Percentiles rank a stretch among this genome's conserved stretches.
These are phyloP conservation scores for Dothideomycetes sp. DNA, from an alignment of 2,329 filamentous ascomycete species.

Conservation along the genomic window DNA sequence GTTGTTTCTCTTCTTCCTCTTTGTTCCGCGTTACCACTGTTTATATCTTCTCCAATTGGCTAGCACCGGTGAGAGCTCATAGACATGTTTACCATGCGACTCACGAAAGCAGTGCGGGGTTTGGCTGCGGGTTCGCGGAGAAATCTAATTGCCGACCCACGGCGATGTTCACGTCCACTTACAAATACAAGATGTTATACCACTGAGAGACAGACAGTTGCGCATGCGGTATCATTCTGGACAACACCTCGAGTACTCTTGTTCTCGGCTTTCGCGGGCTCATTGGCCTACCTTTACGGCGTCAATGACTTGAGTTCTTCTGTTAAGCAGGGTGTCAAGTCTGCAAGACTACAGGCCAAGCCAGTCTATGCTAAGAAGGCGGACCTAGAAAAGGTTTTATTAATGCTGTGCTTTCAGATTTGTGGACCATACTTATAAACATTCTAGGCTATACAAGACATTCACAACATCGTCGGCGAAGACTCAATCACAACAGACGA, in stretches of 20 bases:
- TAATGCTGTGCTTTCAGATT: not conserved
- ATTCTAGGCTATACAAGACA: slow-evolving; percentile 43
- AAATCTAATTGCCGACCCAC: too few species aligned
- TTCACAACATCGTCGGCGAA: slow-evolving; percentile 42
- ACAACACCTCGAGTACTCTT: slow-evolving; percentile 36
- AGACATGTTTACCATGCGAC: too few species aligned
- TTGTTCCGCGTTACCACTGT: too few species aligned
- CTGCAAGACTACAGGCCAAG: slow-evolving; percentile 13
- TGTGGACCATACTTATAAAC: not conserved
- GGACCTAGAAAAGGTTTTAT: slow-evolving; percentile 40
- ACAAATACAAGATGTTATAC: too few species aligned
- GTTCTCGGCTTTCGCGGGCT: slow-evolving; percentile 38
- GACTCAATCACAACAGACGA: slow-evolving; percentile 53
- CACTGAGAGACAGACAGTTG: too few species aligned
- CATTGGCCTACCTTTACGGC: slow-evolving; percentile 41
- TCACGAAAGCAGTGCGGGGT: too few species aligned
- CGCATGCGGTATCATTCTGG: too few species aligned
- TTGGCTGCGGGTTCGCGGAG: too few species aligned
- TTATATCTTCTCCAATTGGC: too few species aligned
- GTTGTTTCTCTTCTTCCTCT: too few species aligned
- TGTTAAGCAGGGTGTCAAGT: slow-evolving; percentile 2
- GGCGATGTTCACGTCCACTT: too few species aligned
- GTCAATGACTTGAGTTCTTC: slow-evolving; percentile 23
- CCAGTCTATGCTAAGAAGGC: slow-evolving; percentile 37
- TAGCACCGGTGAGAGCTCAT: too few species aligned